These are phyloP conservation scores for Benincasa hispida DNA, from an alignment of 306 rosid genomes.

Conservation along the genomic window DNA sequence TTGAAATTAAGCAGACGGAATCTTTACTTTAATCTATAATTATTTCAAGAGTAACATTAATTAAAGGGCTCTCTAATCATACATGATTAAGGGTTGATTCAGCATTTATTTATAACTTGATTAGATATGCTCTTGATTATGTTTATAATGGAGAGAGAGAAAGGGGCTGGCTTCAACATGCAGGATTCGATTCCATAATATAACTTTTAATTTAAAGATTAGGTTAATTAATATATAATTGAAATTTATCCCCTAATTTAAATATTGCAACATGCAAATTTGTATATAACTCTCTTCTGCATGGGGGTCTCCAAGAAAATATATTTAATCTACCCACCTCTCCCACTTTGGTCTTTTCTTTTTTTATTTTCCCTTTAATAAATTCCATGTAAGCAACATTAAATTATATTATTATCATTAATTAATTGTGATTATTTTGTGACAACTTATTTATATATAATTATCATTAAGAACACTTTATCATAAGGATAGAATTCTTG, in stretches of 20 bases:
- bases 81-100: neutral
- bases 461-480: neutral
- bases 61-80: neutral
- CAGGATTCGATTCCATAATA: constrained; percentile 2
- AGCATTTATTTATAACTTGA: neutral
- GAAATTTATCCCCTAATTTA: neutral
- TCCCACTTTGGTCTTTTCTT: neutral
- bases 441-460: neutral
- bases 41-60: neutral
- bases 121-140: neutral
- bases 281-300: neutral
- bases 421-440: neutral
- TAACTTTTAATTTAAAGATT: neutral
- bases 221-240: neutral
- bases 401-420: neutral
- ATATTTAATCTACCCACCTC: neutral
- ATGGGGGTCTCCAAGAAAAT: neutral
- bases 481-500: neutral
- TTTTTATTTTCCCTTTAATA: neutral
- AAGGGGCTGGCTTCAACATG: constrained; percentile 4
- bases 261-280: neutral
- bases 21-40: neutral
- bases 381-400: neutral
- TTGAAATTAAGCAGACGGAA: neutral
- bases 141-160: neutral